Evolutionary conservation across 768 basidiomycete genomes (phyloP).

Genomic region (Tephrocybe sp.): DNA sequence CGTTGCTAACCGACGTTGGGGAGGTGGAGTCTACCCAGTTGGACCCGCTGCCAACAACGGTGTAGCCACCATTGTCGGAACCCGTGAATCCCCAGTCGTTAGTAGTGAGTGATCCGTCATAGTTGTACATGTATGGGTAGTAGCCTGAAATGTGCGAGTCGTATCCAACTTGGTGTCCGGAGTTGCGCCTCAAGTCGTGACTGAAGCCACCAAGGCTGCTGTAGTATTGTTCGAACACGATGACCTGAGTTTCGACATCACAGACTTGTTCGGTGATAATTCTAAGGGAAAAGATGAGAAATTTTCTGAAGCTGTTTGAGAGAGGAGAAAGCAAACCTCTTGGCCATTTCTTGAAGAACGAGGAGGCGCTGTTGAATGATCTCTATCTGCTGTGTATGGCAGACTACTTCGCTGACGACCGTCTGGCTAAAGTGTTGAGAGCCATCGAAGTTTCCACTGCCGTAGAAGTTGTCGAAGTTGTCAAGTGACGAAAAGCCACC

Average conservation of each 20-base stretch:
- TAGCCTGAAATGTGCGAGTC: slow-evolving; percentile 30
- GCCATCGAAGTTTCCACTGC: slow-evolving; percentile 34
- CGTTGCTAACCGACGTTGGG: slow-evolving; percentile 22
- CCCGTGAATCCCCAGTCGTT: slow-evolving; percentile 35
- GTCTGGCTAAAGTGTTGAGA: slow-evolving; percentile 23
- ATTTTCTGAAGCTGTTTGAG: not conserved
- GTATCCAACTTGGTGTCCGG: slow-evolving; percentile 31
- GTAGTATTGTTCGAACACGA: slow-evolving; percentile 36
- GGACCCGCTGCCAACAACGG: slow-evolving; percentile 22
- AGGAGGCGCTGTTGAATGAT: slow-evolving; percentile 34
- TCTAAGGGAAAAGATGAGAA: slow-evolving; percentile 9
- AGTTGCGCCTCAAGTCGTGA: slow-evolving; percentile 29
- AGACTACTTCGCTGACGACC: slow-evolving; percentile 27
- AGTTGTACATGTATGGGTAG: slow-evolving; percentile 26
- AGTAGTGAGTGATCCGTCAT: slow-evolving; percentile 28
- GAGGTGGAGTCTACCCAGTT: slow-evolving; percentile 29
- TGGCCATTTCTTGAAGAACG: slow-evolving; percentile 35
- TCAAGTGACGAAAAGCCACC: slow-evolving; percentile 29
- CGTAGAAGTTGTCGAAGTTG: slow-evolving; percentile 39
- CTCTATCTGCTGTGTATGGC: slow-evolving; percentile 26
- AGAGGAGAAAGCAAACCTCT: slow-evolving; percentile 19
- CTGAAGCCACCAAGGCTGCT: slow-evolving; percentile 28
- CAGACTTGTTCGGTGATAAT: slow-evolving; percentile 32
- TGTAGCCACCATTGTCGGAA: slow-evolving; percentile 26
- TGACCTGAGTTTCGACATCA: slow-evolving; percentile 36